Conservation (phyloP, 768 basidiomycete genomes). For the Phlebiopsis gigantea region DNA sequence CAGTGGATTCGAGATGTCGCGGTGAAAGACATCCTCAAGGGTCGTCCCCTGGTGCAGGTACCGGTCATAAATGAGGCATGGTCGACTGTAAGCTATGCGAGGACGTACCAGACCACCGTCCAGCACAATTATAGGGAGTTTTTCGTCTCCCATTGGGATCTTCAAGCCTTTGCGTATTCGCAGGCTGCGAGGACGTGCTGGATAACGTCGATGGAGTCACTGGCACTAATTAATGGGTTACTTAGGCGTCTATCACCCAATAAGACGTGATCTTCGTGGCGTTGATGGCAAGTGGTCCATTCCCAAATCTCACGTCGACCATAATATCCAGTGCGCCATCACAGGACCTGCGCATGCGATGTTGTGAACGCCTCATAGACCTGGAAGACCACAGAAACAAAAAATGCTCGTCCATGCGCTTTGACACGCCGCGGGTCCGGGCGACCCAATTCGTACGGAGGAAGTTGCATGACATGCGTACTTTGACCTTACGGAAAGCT, state of each 20-base stretch:
- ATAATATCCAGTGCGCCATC: too few species aligned
- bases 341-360: too few species aligned
- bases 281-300: not conserved
- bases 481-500: too few species aligned
- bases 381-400: too few species aligned
- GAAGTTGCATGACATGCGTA: too few species aligned
- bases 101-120: constrained; percentile 20
- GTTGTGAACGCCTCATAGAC: too few species aligned
- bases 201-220: not conserved
- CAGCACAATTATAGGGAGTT: not conserved
- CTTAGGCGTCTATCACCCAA: not conserved
- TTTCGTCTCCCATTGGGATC: not conserved
- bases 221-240: not conserved
- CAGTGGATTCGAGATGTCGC: constrained; percentile 49
- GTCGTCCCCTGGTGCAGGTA: constrained; percentile 50
- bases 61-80: not conserved
- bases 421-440: too few species aligned
- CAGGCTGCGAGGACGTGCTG: not conserved
- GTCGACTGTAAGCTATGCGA: not conserved
- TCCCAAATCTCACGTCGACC: too few species aligned
- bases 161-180: not conserved
- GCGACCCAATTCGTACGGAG: too few species aligned
- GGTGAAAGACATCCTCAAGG: constrained; percentile 45
- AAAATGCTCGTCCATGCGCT: too few species aligned
- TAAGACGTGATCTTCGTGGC: not conserved